These are phyloP conservation scores for Alternaria tenuissima DNA, from an alignment of 2,329 filamentous ascomycete species.

Conservation along the genomic window DNA sequence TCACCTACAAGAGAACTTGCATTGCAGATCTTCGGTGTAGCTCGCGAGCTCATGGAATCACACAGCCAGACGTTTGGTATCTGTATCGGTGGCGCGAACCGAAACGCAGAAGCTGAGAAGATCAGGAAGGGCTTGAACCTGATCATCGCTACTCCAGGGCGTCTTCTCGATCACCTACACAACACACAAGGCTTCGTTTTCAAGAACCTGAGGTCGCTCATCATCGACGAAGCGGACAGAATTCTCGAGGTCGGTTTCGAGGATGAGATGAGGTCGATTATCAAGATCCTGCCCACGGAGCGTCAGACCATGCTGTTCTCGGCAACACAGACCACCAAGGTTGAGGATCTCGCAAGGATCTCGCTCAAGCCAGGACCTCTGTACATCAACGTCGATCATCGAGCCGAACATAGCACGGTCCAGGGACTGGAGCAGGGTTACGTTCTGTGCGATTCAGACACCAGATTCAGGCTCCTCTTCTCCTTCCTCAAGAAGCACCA, in stretches of 20 bases:
- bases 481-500: slow-evolving; percentile 91
- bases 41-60: slow-evolving; percentile 88
- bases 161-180: slow-evolving; percentile 91
- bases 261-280: slow-evolving; percentile 96
- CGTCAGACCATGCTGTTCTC: slow-evolving; percentile 99
- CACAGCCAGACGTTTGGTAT: slow-evolving; percentile 97
- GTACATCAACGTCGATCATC: slow-evolving; percentile 95
- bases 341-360: slow-evolving; percentile 94
- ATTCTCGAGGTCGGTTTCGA: slow-evolving; percentile 98
- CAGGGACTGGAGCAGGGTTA: slow-evolving; percentile 96
- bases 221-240: slow-evolving; percentile 96
- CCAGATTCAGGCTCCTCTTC: slow-evolving; percentile 91
- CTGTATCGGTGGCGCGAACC: slow-evolving; percentile 93
- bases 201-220: slow-evolving; percentile 89
- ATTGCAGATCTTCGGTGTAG: slow-evolving; percentile 78
- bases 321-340: slow-evolving; percentile 97
- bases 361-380: slow-evolving; percentile 89
- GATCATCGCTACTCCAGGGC: slow-evolving; percentile 90
- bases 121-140: slow-evolving; percentile 93
- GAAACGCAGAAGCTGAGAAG: slow-evolving; percentile 91
- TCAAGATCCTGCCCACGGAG: slow-evolving; percentile 81
- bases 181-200: slow-evolving; percentile 89
- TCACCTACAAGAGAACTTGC: slow-evolving; percentile 55
- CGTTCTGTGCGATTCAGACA: slow-evolving; percentile 90
- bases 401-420: slow-evolving; percentile 89